These are phyloP conservation scores for Salvia sclarea DNA, from an alignment of 305 asterid genomes.

Conservation along the genomic window DNA sequence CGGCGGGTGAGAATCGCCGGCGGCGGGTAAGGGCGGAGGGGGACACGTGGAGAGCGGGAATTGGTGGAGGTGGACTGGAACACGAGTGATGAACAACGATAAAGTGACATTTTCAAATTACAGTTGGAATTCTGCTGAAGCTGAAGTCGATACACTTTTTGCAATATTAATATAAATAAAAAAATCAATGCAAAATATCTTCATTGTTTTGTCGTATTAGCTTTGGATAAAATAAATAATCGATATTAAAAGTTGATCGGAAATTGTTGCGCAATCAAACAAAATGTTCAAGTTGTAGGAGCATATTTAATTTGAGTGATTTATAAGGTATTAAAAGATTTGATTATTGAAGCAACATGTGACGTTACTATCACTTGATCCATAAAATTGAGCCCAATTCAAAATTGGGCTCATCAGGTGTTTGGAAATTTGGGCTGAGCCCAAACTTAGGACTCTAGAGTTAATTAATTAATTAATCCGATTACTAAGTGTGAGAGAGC, in stretches of 20 bases:
- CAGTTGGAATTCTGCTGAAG: slow-evolving; percentile 13
- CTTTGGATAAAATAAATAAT: no score
- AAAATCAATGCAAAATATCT: not conserved
- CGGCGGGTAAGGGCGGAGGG: not conserved
- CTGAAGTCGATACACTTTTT: not conserved
- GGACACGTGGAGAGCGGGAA: slow-evolving; percentile 19
- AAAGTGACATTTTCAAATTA: slow-evolving; percentile 35
- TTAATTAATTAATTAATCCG: no score
- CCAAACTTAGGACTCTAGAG: no score
- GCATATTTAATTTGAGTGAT: not conserved
- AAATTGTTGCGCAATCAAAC: not conserved
- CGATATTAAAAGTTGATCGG: no score
- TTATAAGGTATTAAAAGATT: no score
- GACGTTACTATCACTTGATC: no score
- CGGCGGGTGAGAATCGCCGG: slow-evolving; percentile 34
- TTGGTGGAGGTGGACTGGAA: slow-evolving; percentile 20
- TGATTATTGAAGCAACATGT: no score
- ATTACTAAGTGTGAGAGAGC: no score
- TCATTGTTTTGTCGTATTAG: not conserved
- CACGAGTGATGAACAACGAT: slow-evolving; percentile 4
- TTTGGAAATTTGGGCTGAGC: no score
- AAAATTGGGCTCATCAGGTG: no score
- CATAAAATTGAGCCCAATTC: no score
- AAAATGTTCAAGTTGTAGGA: not conserved
- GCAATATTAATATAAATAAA: not conserved